Evolutionary conservation across 1,139 yeast species (phyloP), one percentile per base, ranked within the genome.

Genomic region (Taiozyma onychis): DNA sequence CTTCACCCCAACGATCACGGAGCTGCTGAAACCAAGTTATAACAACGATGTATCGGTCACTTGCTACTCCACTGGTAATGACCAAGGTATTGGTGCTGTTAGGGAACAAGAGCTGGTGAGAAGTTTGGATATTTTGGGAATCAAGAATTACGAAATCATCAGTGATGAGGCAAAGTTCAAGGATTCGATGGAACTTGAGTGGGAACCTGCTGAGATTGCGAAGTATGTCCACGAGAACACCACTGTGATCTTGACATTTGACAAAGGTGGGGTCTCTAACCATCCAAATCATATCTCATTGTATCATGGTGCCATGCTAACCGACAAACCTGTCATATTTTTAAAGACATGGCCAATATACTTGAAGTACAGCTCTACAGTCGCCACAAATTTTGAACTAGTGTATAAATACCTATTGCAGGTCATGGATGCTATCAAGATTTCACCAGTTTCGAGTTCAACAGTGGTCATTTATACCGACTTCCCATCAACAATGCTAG

Each of bases 281-380:
- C 99, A 95, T 67, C 78, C 88, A 21, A 95, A 95, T 66, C 99
- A 95, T 66, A 79, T 74, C 39, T 78, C 96, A 1, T 67, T 87
- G 44, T 77, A 73, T 64, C 66, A 72, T 48, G 96, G 90, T 1
- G 63, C 67, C 24, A 77, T 73, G n/a, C 28, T 37, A 30, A 44
- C 52, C 16, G 53, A 57, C n/a, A 62, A 66, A 41, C 59, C 62
- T 37, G 65, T 76, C 35, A 75, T 71, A 53, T 67, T 68, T 26
- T 66, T 80, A 53, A 74, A 75, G 54, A 66, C 82, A 22, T 73
- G 80, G 67, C 69, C 71, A 39, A 66, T 80, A 44, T 61, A 67
- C 57, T 73, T 73, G 49, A 83, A 83, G 61, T 83, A 81, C 63
- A 74, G 81, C 6, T 75, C 74, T 44, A 73, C 80, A 3, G 35